Evolutionary conservation across 2,329 filamentous ascomycete genomes (phyloP), one percentile per base, ranked within the genome.

Genomic region (Massarina eburnea): DNA sequence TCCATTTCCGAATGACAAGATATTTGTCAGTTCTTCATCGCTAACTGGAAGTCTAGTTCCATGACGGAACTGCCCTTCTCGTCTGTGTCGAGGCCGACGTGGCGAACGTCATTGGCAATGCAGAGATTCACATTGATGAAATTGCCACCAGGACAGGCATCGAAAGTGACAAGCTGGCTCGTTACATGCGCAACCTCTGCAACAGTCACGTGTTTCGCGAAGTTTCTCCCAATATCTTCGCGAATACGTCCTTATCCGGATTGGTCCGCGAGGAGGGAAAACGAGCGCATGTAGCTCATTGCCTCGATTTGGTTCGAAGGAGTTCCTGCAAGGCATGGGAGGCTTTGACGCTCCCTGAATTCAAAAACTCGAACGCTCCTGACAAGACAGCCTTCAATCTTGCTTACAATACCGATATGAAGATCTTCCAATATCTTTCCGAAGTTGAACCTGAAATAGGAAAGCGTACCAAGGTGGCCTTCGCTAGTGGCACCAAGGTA

Each of bases 401-500:
- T n/a, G n/a, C n/a, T n/a, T n/a, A n/a, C n/a, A n/a, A n/a, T n/a
- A n/a, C n/a, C n/a, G n/a, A n/a, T n/a, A n/a, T n/a, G n/a, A n/a
- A n/a, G n/a, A n/a, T n/a, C n/a, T n/a, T n/a, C n/a, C n/a, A n/a
- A n/a, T n/a, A n/a, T n/a, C n/a, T n/a, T n/a, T n/a, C n/a, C n/a
- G n/a, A n/a, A n/a, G n/a, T n/a, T n/a, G n/a, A n/a, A n/a, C 41
- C 41, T 7, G 41, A 43, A n/a, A 29, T 43, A 15, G 41, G 41
- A 29, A 43, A 38, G 41, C 41, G 32, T 19, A 37, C 41, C n/a
- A 43, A 43, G 18, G 22, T 43, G 15, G 41, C 33, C 20, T 43
- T 43, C 26, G 41, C 41, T 18, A 43, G 41, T 20, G 41, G 41
- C 6, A 43, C 41, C 15, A 38, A 37, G 5, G 41, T 43, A 7